Percentiles rank a stretch among this genome's conserved stretches.
Evolutionary conservation across 305 asterid species (phyloP).

Genomic region (Nicotiana rustica): DNA sequence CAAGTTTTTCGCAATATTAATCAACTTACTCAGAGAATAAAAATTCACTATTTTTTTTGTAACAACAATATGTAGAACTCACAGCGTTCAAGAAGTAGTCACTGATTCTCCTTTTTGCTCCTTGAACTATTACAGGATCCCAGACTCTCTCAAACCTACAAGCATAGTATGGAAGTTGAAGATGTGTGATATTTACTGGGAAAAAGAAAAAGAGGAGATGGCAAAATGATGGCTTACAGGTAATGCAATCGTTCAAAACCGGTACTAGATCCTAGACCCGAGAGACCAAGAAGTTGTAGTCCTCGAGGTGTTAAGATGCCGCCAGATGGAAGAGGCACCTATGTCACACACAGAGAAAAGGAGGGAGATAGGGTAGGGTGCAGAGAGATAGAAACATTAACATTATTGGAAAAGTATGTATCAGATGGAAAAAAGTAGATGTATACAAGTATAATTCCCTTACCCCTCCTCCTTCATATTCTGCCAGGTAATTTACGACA

Average conservation of each 20-base stretch:
- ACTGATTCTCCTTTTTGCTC: conserved; percentile 79
- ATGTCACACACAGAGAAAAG: conserved; percentile 33
- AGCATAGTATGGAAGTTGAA: not conserved
- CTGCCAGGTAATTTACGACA: conserved; percentile 72
- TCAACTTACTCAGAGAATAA: not conserved
- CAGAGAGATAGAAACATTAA: not conserved
- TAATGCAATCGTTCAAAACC: conserved; percentile 96
- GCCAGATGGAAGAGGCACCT: conserved; percentile 92
- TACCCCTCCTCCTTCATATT: conserved; percentile 93
- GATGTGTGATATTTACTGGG: not conserved
- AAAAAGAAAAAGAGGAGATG: not conserved
- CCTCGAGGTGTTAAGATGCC: conserved; percentile 88
- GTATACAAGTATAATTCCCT: conserved; percentile 42
- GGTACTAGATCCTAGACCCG: conserved; percentile 83
- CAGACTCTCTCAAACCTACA: conserved; percentile 88
- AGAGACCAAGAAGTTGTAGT: conserved; percentile 81
- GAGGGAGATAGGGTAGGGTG: conserved; percentile 25
- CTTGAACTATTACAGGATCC: conserved; percentile 89
- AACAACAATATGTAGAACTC: conserved; percentile 43
- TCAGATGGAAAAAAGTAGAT: not conserved
- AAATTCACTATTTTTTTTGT: not conserved
- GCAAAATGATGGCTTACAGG: conserved; percentile 55
- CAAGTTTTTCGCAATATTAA: not conserved
- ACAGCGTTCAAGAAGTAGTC: conserved; percentile 80
- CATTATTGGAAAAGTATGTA: conserved; percentile 3